Evolutionary conservation across 208 protist species (phyloP).

Genomic region (Trypanosoma rangeli): DNA sequence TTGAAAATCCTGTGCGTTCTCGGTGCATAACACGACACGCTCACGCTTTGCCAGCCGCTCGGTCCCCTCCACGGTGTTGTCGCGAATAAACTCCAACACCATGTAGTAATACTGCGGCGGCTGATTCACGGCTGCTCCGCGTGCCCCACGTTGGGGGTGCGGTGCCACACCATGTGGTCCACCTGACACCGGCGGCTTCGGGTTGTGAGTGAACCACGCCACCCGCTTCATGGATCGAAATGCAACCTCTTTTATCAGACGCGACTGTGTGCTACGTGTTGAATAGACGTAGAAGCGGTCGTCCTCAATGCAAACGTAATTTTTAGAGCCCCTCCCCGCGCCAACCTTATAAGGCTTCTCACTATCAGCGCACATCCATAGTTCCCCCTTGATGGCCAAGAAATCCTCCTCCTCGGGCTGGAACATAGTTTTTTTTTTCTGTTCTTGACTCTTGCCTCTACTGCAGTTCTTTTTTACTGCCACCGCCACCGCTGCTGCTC

Average conservation of each 20-base stretch:
- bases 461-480: background rate
- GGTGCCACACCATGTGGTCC: background rate
- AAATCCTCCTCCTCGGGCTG: conserved; percentile 37
- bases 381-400: conserved; percentile 70
- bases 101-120: conserved; percentile 72
- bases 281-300: conserved; percentile 69
- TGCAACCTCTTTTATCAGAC: conserved; percentile 56
- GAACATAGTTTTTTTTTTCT: conserved; percentile 22
- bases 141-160: background rate
- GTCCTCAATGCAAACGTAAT: conserved; percentile 69
- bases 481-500: background rate
- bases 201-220: conserved; percentile 72
- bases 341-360: conserved; percentile 59
- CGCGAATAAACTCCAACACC: conserved; percentile 74
- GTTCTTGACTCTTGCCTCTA: background rate
- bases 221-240: conserved; percentile 80
- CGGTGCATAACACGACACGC: conserved; percentile 76
- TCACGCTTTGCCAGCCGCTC: conserved; percentile 57
- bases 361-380: conserved; percentile 80
- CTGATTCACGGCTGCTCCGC: conserved; percentile 6
- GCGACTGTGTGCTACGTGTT: conserved; percentile 47
- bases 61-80: conserved; percentile 37
- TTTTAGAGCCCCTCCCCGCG: conserved; percentile 70
- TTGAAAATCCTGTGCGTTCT: conserved; percentile 74
- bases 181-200: conserved; percentile 28